Percentiles rank a stretch among this genome's conserved stretches.
Evolutionary conservation across 257 asterid species (phyloP).

Genomic region (Petrea volubilis): DNA sequence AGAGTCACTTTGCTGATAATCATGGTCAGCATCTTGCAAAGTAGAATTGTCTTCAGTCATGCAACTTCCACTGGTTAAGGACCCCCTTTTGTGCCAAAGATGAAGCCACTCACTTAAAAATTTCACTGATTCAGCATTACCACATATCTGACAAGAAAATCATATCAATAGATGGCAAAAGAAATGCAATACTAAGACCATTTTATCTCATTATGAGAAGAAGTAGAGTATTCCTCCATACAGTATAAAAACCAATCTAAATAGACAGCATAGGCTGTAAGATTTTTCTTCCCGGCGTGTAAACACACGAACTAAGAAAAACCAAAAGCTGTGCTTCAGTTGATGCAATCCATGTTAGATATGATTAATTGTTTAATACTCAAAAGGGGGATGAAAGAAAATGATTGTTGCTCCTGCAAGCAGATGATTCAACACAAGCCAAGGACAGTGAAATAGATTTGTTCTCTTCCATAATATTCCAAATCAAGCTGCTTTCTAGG

Average conservation of each 20-base stretch:
- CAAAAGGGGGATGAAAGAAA: not conserved
- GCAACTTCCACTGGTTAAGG: constrained; percentile 39
- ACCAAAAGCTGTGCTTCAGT: not conserved
- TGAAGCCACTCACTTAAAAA: constrained; percentile 83
- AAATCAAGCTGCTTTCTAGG: not conserved
- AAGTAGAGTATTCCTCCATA: not conserved
- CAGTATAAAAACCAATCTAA: not conserved
- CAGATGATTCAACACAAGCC: not conserved
- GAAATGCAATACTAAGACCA: constrained; percentile 9
- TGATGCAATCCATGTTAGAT: not conserved
- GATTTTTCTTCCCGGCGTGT: not conserved
- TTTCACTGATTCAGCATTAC: constrained; percentile 76
- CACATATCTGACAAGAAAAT: constrained; percentile 69
- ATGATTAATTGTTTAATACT: constrained; percentile 1
- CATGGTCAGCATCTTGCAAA: constrained; percentile 40
- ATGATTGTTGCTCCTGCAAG: constrained; percentile 2
- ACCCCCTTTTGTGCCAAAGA: constrained; percentile 76
- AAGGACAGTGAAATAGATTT: not conserved
- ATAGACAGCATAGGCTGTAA: constrained; percentile 2
- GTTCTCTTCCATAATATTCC: not conserved
- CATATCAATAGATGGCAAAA: constrained; percentile 14
- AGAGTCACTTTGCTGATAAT: constrained; percentile 55
- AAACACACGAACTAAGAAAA: not conserved
- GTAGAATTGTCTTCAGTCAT: constrained; percentile 31
- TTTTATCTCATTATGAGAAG: constrained; percentile 12